Evolutionary conservation across 1,139 yeast species (phyloP).

Genomic region (Yamadazyma taylorii): DNA sequence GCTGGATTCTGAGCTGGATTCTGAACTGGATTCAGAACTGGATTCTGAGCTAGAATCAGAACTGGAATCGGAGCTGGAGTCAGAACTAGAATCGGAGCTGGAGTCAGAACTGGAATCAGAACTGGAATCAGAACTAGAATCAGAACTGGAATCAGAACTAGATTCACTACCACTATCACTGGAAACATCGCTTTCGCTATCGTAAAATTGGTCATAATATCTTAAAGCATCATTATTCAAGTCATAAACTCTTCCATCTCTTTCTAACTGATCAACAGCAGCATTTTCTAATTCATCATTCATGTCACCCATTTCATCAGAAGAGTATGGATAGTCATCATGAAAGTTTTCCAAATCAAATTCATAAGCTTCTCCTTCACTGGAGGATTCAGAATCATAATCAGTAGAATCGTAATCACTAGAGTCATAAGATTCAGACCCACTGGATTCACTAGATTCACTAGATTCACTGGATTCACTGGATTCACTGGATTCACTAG

Average conservation of each 20-base stretch:
- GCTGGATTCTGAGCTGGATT: background rate
- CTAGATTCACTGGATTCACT: constrained; percentile 1
- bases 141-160: constrained; percentile 18
- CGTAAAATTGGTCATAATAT: constrained; percentile 30
- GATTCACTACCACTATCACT: constrained; percentile 3
- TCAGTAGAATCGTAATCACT: constrained; percentile 1
- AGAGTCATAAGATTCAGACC: constrained; percentile 5
- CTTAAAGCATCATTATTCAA: constrained; percentile 42
- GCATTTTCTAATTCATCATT: constrained; percentile 40
- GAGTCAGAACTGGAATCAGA: constrained; percentile 5
- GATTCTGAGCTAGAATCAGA: constrained; percentile 2
- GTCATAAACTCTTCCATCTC: constrained; percentile 37
- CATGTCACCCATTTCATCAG: constrained; percentile 29
- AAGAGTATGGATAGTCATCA: constrained; percentile 12
- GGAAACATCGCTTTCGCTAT: background rate
- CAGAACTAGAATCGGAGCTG: constrained; percentile 2
- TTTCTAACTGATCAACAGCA: constrained; percentile 35
- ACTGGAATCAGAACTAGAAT: constrained; percentile 4
- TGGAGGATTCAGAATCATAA: constrained; percentile 2
- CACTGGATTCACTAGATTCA: constrained; percentile 6
- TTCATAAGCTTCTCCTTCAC: constrained; percentile 18
- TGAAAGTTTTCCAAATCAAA: constrained; percentile 13
- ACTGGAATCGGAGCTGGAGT: constrained; percentile 4
- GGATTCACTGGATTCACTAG: constrained; percentile 9
- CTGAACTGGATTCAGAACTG: constrained; percentile 4